Base-by-base conservation (phyloP, 352 stramenopile species). In the Phytophthora citrophthora region DNA sequence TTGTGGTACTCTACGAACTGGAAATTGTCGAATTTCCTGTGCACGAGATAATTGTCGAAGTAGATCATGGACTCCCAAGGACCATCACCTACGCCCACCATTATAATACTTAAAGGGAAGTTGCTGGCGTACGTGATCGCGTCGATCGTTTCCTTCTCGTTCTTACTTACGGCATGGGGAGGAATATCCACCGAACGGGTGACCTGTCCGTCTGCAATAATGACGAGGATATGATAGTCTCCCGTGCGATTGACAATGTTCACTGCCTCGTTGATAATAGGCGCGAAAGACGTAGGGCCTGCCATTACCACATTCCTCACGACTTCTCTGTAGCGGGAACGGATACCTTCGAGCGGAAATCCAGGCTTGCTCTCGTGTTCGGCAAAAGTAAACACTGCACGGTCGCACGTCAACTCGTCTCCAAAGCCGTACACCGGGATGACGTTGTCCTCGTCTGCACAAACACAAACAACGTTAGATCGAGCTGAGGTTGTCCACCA, bases 1-100 rank as follows among this genome's bases (percentile, higher is more conserved):
- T 89, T 90, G 60, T 91, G 69, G 41, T 91, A 96, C 32, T 95
- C 81, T 44, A 96, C 83, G 54, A 95, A 95, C 60, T 94, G 84
- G 52, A 96, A 94, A 54, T 94, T 95, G 72, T 96, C 89, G 61
- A 95, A 95, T 31, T 86, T 79, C 53, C 85, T 80, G 63, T 91
- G 68, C 24, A 84, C 52, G 29, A 95, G 76, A 62, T 93, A 88
- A 60, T 92, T 76, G 65, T 93, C 83, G 61, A 91, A 91, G 58
- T 90, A 85, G 39, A 86, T 85, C 80, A 94, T 90, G 16, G 76
- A 84, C 45, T 93, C 83, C 85, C 83, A 95, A 41, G 87, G 87
- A 3, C 85, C 85, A 46, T 95, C 87, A 12, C 85, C 87, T 20
- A 95, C 87, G 23, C 85, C 83, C 3, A 94, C 82, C 75, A 94